Evolutionary conservation across 192 early-diverging fungal species (phyloP).

Genomic region (Geranomyces variabilis): DNA sequence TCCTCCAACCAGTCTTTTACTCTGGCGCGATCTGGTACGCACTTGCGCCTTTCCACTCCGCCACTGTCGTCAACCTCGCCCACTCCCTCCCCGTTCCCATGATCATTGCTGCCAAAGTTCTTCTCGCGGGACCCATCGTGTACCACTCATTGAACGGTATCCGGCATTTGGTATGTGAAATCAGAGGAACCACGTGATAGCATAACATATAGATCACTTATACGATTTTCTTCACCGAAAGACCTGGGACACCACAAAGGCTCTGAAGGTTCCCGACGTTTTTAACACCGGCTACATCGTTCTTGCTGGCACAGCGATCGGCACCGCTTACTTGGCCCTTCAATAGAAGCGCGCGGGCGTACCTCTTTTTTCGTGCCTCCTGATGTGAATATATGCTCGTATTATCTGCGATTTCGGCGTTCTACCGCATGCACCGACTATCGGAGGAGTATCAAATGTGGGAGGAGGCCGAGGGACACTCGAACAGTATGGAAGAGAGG

Average conservation of each 20-base stretch:
- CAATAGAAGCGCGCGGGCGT: constrained; percentile 12
- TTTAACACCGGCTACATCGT: constrained; percentile 80
- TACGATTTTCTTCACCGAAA: constrained; percentile 32
- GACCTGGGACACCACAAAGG: constrained; percentile 80
- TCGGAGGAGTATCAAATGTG: too few species aligned
- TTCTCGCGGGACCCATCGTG: constrained; percentile 71
- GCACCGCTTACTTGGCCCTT: constrained; percentile 19
- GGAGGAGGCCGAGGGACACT: too few species aligned
- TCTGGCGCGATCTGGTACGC: constrained; percentile 61
- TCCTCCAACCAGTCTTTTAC: constrained; percentile 34
- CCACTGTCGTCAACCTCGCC: constrained; percentile 65
- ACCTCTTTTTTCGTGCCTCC: too few species aligned
- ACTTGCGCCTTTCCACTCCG: constrained; percentile 70
- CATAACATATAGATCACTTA: not conserved
- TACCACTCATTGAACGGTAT: constrained; percentile 87
- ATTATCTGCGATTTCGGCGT: too few species aligned
- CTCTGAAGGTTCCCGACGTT: constrained; percentile 77
- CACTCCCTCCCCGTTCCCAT: constrained; percentile 69
- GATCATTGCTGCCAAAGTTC: constrained; percentile 72
- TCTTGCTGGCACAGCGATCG: constrained; percentile 63
- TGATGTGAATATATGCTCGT: too few species aligned
- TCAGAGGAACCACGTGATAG: not conserved
- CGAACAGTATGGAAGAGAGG: too few species aligned
- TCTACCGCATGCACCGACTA: too few species aligned
- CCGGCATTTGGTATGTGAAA: constrained; percentile 76